phyloP scores from a whole-genome alignment of 2,329 filamentous ascomycete genomes.

The Dothidotthia symphoricarpi region DNA sequence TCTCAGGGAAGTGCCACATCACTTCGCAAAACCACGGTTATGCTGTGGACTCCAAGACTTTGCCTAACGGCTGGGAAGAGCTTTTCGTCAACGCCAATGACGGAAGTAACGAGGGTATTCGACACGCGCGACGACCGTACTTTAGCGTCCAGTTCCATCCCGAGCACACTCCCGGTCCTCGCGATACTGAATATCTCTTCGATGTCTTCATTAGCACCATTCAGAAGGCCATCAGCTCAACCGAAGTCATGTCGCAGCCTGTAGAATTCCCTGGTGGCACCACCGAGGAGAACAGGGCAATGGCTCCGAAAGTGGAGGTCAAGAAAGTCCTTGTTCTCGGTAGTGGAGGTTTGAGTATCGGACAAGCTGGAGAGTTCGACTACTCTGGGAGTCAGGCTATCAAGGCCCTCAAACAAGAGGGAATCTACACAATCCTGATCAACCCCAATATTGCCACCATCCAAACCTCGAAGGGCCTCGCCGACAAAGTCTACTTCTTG shows the following conservation, averaged over 20 bases:
- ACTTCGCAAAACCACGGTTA: constrained; percentile 99
- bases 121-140: constrained; percentile 79
- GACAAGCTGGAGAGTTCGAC: constrained; percentile 97
- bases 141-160: constrained; percentile 99
- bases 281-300: constrained; percentile 71
- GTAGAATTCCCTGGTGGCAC: constrained; percentile 87
- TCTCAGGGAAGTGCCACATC: constrained; percentile 96
- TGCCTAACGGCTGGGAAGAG: constrained; percentile 82
- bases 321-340: constrained; percentile 96
- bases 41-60: constrained; percentile 76
- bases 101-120: constrained; percentile 95
- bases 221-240: constrained; percentile 65
- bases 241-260: constrained; percentile 65
- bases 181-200: constrained; percentile 94
- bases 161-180: constrained; percentile 90
- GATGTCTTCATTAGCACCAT: constrained; percentile 94
- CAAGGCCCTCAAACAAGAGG: constrained; percentile 96
- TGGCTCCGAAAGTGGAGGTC: constrained; percentile 75
- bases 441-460: constrained; percentile 99
- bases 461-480: constrained; percentile 94
- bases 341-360: constrained; percentile 92
- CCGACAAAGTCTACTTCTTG: constrained; percentile 98
- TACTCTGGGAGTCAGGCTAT: constrained; percentile 98
- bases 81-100: constrained; percentile 98
- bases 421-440: constrained; percentile 96